Conservation (phyloP, 176 grass and related monocot genomes). For the Urochloa ruziziensis region DNA sequence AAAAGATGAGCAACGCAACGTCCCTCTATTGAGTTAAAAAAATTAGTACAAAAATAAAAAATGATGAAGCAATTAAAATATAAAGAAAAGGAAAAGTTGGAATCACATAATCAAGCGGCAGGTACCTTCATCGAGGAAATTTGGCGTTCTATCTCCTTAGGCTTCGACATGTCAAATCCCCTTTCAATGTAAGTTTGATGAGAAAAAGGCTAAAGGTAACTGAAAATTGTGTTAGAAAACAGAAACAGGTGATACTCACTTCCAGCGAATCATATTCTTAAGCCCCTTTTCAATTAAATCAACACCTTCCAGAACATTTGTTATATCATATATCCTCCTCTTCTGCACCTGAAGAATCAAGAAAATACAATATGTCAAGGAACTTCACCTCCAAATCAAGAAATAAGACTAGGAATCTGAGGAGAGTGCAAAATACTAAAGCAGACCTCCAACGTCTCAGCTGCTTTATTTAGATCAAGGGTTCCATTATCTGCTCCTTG, state of each 20-base stretch:
- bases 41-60: not conserved
- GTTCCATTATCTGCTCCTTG: slow-evolving; percentile 78
- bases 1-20: not conserved
- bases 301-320: slow-evolving; percentile 98
- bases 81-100: slow-evolving; percentile 9
- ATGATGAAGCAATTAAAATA: not conserved
- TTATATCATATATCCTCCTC: slow-evolving; percentile 98
- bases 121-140: slow-evolving; percentile 72
- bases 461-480: slow-evolving; percentile 97
- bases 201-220: slow-evolving; percentile 24
- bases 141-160: slow-evolving; percentile 71
- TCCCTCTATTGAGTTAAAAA: not conserved
- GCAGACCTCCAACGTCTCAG: slow-evolving; percentile 67
- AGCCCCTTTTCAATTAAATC: slow-evolving; percentile 84
- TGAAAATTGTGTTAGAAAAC: not conserved
- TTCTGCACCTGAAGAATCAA: slow-evolving; percentile 79
- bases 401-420: not conserved
- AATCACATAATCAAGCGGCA: not conserved
- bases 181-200: slow-evolving; percentile 49
- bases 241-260: slow-evolving; percentile 57
- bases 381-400: not conserved
- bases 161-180: slow-evolving; percentile 75
- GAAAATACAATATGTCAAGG: slow-evolving; percentile 13
- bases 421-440: slow-evolving; percentile 24
- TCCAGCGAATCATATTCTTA: slow-evolving; percentile 91